Base-by-base conservation (phyloP, 306 rosid species). In the Hippophae tibetana region DNA sequence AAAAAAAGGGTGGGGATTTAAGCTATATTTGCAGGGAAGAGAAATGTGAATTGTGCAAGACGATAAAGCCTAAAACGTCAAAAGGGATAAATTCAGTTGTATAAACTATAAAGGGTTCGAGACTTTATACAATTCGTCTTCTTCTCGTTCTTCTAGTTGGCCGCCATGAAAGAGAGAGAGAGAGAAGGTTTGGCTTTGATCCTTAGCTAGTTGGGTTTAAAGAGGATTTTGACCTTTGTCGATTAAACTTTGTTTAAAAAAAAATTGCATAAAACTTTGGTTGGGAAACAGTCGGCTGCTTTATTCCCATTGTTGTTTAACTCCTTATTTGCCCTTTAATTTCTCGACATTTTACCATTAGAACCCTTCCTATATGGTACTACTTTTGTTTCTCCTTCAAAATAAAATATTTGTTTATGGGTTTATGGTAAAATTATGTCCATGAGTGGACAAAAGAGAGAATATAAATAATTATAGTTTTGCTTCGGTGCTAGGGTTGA, bases 151-250 rank as follows among this genome's bases (percentile, higher is more conserved):
- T 23, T 42, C 25, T 52, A 68, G 69, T 46, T 83, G 86, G 82
- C 90, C 70, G 90, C 84, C 82, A 79, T 69, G 62, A 43, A 18
- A 61, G 75, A 43, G 41, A 41, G 1, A 57, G 25, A 51, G 41
- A 43, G 40, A 41, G 10, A 18, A 14, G 3, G 56, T 42, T n/a
- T 38, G 54, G 53, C 27, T 38, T 46, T 52, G 52, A 71, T 72
- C 70, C 61, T 78, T 78, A 83, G 74, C 86, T 75, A 75, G 71
- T 71, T 57, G 56, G 73, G 57, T 62, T 62, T 69, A 72, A 60
- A 70, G 71, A 73, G 68, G 78, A 63, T 73, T 60, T 77, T 72
- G 78, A 72, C 72, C 75, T 69, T 76, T 69, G 59, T 27, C 57
- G 42, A 14, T 23, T 65, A n/a, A 59, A 9, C 4, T 31, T 31